phyloP scores from a whole-genome alignment of 164 flowering plant species.

The Sedum album region DNA sequence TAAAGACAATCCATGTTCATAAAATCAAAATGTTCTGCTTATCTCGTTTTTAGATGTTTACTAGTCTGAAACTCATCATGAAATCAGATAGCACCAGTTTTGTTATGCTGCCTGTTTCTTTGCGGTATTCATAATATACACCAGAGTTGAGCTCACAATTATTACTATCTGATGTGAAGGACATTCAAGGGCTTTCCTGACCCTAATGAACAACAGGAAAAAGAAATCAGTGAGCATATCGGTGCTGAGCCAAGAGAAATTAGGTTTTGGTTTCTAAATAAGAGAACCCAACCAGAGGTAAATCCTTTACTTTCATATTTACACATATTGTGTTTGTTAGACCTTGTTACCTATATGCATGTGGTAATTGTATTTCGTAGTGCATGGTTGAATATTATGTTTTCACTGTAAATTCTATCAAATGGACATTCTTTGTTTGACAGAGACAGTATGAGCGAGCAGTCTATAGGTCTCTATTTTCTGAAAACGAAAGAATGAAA shows the following conservation, averaged over 20 bases:
- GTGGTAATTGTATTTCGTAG: not conserved
- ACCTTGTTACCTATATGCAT: not conserved
- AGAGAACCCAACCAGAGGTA: constrained; percentile 46
- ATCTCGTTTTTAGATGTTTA: not conserved
- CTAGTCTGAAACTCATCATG: no score
- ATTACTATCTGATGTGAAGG: constrained; percentile 13
- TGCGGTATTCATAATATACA: no score
- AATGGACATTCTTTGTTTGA: constrained; percentile 2
- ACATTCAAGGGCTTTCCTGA: constrained; percentile 37
- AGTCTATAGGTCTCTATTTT: constrained; percentile 21
- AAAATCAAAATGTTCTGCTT: not conserved
- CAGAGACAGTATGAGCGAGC: constrained; percentile 31
- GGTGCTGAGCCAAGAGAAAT: constrained; percentile 49
- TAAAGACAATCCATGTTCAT: not conserved
- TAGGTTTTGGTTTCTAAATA: no score
- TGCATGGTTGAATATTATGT: no score
- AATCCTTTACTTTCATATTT: not conserved
- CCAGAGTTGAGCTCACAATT: not conserved
- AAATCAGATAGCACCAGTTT: no score
- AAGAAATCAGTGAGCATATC: constrained; percentile 28
- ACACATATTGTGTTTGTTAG: not conserved
- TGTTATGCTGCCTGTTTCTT: no score
- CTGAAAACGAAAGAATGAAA: constrained; percentile 29
- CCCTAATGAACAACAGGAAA: constrained; percentile 37
- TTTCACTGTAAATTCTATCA: no score